Percentiles rank a stretch among this genome's conserved stretches.
These are phyloP conservation scores for Dysphania ambrosioides DNA, from an alignment of 148 eudicot genomes.

Conservation along the genomic window DNA sequence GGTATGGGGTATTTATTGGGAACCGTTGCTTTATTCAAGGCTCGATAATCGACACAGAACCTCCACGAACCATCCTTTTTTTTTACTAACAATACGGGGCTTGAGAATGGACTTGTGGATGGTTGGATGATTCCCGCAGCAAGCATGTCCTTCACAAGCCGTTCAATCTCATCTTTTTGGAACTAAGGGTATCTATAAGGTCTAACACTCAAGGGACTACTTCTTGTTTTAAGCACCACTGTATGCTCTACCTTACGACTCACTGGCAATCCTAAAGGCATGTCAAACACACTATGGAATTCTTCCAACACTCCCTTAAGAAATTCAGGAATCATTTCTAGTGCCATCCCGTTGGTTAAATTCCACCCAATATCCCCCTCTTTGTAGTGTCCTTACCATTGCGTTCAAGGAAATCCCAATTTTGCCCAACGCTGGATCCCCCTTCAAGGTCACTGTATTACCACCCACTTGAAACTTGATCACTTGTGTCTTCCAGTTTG, in stretches of 20 bases:
- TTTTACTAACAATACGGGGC: not conserved
- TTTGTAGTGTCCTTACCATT: not conserved
- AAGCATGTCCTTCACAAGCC: not conserved
- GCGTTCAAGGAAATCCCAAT: not conserved
- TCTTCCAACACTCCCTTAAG: not conserved
- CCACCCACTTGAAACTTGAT: not conserved
- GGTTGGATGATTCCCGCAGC: not conserved
- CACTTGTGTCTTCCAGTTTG: not conserved
- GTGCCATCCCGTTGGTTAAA: not conserved
- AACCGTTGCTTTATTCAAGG: too few species aligned
- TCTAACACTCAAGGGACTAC: not conserved
- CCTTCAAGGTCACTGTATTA: not conserved
- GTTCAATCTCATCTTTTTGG: not conserved
- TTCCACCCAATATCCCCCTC: not conserved
- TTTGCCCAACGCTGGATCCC: not conserved
- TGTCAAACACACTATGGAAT: not conserved
- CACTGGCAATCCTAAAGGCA: not conserved
- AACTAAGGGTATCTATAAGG: not conserved
- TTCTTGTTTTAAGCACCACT: not conserved
- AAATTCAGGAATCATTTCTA: rapidly evolving
- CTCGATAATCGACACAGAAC: too few species aligned
- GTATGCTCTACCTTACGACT: not conserved
- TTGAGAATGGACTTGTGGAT: not conserved
- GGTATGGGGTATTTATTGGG: too few species aligned
- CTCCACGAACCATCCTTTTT: too few species aligned